Conservation (phyloP, 495 filamentous ascomycete species). For the Tuber magnatum region DNA sequence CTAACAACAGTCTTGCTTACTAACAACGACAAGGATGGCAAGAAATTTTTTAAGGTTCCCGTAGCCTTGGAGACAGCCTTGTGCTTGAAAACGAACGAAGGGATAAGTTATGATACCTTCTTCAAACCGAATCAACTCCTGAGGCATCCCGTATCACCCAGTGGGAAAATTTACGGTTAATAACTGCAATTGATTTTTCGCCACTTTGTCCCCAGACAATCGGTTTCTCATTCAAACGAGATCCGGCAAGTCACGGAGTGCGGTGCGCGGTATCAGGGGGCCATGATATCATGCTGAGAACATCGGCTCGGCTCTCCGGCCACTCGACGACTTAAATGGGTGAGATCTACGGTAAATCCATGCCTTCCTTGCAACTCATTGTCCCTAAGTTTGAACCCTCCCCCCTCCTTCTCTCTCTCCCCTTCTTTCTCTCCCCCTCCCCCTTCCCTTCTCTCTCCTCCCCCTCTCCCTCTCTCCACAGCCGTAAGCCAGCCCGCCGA, state of each 20-base stretch:
- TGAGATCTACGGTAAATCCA: no score
- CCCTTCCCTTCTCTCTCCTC: no score
- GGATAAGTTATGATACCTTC: no score
- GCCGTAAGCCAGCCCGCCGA: neutral
- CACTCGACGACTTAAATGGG: neutral
- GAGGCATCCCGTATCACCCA: neutral
- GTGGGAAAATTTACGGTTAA: neutral
- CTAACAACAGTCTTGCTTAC: no score
- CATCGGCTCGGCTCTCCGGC: neutral
- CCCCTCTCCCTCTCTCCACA: neutral
- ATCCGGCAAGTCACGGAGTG: neutral
- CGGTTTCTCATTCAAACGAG: neutral
- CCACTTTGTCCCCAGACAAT: neutral
- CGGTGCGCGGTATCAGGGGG: neutral
- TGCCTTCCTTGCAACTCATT: neutral
- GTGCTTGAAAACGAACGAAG: no score
- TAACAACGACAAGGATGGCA: no score
- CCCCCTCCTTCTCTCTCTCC: no score
- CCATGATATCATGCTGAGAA: neutral
- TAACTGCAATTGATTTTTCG: neutral
- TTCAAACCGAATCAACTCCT: neutral
- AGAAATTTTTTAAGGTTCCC: no score
- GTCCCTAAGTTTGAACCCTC: neutral
- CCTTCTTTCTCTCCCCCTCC: no score
- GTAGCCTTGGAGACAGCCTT: no score